phyloP scores from a whole-genome alignment of 805 yeast species.

The Starmerella scarabaei region DNA sequence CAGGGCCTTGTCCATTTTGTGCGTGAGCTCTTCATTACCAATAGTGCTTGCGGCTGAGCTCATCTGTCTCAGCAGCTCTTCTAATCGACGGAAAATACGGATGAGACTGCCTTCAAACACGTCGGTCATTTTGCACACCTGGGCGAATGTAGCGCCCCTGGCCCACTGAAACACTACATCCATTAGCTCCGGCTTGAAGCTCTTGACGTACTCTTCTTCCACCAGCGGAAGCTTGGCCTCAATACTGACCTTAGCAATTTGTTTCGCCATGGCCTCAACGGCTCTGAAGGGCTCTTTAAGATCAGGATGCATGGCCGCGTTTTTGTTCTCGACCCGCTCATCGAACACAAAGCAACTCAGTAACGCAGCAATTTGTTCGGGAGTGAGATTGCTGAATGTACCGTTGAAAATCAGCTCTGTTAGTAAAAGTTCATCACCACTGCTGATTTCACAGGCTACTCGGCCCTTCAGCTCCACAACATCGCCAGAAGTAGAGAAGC shows the following conservation, averaged over 20 bases:
- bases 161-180: conserved; percentile 97
- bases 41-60: conserved; percentile 85
- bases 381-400: conserved; percentile 72
- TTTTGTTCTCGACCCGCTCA: conserved; percentile 72
- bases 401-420: conserved; percentile 94
- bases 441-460: conserved; percentile 51
- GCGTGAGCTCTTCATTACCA: conserved; percentile 75
- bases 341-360: conserved; percentile 94
- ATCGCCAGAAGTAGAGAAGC: conserved; percentile 75
- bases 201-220: conserved; percentile 85
- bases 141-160: conserved; percentile 88
- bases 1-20: conserved; percentile 75
- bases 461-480: conserved; percentile 93
- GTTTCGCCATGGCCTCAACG: conserved; percentile 79
- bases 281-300: conserved; percentile 83
- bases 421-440: conserved; percentile 87
- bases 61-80: conserved; percentile 84
- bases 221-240: conserved; percentile 83
- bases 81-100: conserved; percentile 86
- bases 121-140: conserved; percentile 96
- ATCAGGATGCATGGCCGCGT: conserved; percentile 72
- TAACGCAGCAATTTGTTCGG: conserved; percentile 86
- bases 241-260: conserved; percentile 75
- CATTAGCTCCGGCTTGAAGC: conserved; percentile 88
- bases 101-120: conserved; percentile 95